phyloP scores from a whole-genome alignment of 225 moss, liverwort and hornwort genomes.

The Polytrichum formosum region DNA sequence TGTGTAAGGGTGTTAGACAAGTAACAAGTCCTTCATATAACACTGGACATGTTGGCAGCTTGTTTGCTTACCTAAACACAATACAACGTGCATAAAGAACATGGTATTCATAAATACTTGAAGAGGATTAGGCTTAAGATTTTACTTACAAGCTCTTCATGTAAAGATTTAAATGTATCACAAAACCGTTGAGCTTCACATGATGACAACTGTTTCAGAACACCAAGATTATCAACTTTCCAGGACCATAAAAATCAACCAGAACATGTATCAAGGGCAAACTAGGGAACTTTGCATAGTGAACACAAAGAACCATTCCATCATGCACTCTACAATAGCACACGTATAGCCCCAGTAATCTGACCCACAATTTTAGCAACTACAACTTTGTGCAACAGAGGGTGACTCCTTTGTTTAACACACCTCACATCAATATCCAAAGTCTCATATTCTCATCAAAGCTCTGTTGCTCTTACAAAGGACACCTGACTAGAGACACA shows the following conservation, averaged over 20 bases:
- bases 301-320: background rate
- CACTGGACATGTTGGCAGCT: too few relatives aligned
- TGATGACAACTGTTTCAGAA: slow-evolving; percentile 35
- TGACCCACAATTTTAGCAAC: background rate
- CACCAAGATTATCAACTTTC: background rate
- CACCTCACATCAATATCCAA: too few relatives aligned
- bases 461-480: too few relatives aligned
- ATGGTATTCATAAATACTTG: too few relatives aligned
- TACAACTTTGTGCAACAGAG: background rate
- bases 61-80: too few relatives aligned
- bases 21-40: too few relatives aligned
- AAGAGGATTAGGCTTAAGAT: background rate
- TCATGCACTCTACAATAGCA: background rate
- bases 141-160: slow-evolving; percentile 47
- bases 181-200: slow-evolving; percentile 41
- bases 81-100: too few relatives aligned
- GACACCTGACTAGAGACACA: too few relatives aligned
- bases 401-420: too few relatives aligned
- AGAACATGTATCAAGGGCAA: slow-evolving; percentile 4
- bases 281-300: background rate
- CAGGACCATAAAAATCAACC: background rate
- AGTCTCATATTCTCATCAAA: too few relatives aligned
- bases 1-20: too few relatives aligned
- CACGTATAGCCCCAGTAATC: background rate
- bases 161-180: slow-evolving; percentile 49